These are phyloP conservation scores for Dendrocalamus latiflorus DNA, from an alignment of 202 grass and related monocot species.

Conservation along the genomic window DNA sequence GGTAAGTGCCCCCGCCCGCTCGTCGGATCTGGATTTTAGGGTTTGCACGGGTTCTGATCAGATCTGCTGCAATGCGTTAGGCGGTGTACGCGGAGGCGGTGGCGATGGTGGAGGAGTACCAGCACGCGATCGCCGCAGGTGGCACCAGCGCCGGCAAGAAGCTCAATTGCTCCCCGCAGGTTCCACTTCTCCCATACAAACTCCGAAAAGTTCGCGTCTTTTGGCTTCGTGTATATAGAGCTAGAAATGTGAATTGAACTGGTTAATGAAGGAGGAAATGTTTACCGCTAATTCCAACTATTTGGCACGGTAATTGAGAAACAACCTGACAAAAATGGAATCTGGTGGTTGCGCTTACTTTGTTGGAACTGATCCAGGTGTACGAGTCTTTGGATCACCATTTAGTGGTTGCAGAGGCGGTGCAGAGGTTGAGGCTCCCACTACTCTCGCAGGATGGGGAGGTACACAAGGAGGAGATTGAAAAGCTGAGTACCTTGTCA, in stretches of 20 bases:
- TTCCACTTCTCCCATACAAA: not conserved
- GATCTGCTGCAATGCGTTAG: constrained; percentile 35
- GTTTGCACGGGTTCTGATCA: constrained; percentile 16
- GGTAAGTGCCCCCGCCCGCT: constrained; percentile 40
- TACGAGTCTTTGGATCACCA: constrained; percentile 90
- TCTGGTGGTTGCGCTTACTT: not conserved
- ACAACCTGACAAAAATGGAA: not conserved
- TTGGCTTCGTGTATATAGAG: not conserved
- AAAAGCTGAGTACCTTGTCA: constrained; percentile 75
- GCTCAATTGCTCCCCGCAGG: constrained; percentile 77
- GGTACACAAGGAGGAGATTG: constrained; percentile 81
- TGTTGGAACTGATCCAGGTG: constrained; percentile 43
- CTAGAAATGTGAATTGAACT: too few species aligned
- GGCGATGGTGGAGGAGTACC: constrained; percentile 88
- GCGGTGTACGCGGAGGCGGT: constrained; percentile 84
- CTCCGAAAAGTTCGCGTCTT: not conserved
- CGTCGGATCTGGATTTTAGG: constrained; percentile 27
- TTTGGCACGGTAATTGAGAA: too few species aligned
- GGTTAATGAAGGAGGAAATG: too few species aligned
- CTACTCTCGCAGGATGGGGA: constrained; percentile 82
- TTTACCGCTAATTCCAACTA: too few species aligned
- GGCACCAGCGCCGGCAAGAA: constrained; percentile 58
- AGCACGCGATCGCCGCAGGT: constrained; percentile 46
- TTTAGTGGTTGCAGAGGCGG: constrained; percentile 60
- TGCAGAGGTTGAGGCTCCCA: constrained; percentile 86